phyloP scores from a whole-genome alignment of 495 filamentous ascomycete genomes.

The Emericellopsis terricola region DNA sequence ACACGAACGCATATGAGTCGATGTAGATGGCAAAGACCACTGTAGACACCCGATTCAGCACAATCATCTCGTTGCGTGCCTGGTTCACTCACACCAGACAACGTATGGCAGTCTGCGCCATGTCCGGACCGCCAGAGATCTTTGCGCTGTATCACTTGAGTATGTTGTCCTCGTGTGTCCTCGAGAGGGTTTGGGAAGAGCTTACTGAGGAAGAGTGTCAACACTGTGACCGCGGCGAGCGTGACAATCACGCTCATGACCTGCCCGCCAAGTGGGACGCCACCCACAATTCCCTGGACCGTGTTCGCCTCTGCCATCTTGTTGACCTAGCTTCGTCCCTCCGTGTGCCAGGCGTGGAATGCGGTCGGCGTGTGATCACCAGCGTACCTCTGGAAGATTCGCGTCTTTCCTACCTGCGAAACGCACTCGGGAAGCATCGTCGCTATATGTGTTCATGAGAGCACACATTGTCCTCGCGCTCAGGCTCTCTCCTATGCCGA shows the following conservation, averaged over 20 bases:
- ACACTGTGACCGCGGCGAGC: conserved; percentile 19
- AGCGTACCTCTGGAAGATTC: too few relatives aligned
- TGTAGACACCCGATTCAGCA: conserved; percentile 4
- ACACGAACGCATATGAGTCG: conserved; percentile 31
- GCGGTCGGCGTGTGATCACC: too few relatives aligned
- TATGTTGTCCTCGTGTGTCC: conserved; percentile 2
- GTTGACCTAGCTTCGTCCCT: too few relatives aligned
- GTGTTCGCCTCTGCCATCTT: background rate
- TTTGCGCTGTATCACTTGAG: conserved; percentile 12
- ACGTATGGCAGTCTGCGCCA: conserved; percentile 28
- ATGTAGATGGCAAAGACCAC: conserved; percentile 32
- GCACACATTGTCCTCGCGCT: too few relatives aligned
- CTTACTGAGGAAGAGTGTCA: conserved; percentile 29
- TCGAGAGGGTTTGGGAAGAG: background rate
- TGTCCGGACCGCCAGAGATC: conserved; percentile 15
- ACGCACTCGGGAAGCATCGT: too few relatives aligned
- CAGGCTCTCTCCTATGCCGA: too few relatives aligned
- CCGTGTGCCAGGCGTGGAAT: too few relatives aligned
- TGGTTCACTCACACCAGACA: conserved; percentile 21
- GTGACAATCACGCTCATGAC: conserved; percentile 23
- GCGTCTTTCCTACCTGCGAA: too few relatives aligned
- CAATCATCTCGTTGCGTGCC: background rate
- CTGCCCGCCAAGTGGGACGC: background rate
- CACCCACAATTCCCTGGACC: background rate
- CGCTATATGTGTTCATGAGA: too few relatives aligned